Evolutionary conservation across 768 basidiomycete species (phyloP).

Genomic region (Pleurotus giganteus): DNA sequence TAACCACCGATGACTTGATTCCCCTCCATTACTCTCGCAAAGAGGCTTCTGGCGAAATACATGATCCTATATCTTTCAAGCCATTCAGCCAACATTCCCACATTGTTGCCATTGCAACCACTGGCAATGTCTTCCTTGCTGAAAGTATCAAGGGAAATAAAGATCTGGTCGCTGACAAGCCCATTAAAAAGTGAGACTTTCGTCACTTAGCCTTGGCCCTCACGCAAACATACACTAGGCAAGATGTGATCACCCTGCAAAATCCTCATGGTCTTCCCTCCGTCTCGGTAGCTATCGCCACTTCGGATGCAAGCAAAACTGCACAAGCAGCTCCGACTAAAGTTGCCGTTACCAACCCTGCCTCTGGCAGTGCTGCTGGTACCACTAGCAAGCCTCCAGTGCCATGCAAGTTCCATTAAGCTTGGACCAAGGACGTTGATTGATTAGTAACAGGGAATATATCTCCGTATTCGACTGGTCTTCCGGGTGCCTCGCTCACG

Average conservation of each 20-base stretch:
- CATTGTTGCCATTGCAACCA: slow-evolving; percentile 85
- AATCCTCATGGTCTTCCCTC: slow-evolving; percentile 81
- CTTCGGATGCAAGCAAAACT: slow-evolving; percentile 24
- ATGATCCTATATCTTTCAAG: slow-evolving; percentile 98
- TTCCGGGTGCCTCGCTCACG: slow-evolving; percentile 90
- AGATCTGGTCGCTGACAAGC: slow-evolving; percentile 83
- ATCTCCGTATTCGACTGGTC: slow-evolving; percentile 88
- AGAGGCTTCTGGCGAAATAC: slow-evolving; percentile 76
- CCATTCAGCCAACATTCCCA: slow-evolving; percentile 96
- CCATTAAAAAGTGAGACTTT: slow-evolving; percentile 72
- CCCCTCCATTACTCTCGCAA: slow-evolving; percentile 83
- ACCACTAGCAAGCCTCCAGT: slow-evolving; percentile 47
- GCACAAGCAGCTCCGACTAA: slow-evolving; percentile 26
- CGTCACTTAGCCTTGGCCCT: background rate
- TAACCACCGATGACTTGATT: slow-evolving; percentile 73
- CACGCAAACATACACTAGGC: slow-evolving; percentile 36
- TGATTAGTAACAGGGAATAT: slow-evolving; percentile 62
- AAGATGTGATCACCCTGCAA: slow-evolving; percentile 92
- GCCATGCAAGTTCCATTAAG: slow-evolving; percentile 53
- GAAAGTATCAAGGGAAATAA: slow-evolving; percentile 85
- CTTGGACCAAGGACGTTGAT: background rate
- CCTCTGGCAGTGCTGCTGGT: slow-evolving; percentile 25
- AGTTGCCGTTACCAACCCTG: slow-evolving; percentile 31
- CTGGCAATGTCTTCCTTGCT: slow-evolving; percentile 90
- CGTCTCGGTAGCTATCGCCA: slow-evolving; percentile 39